A percentile compares a stretch with the other conserved stretches of the same genome.
Conservation (phyloP, 805 yeast species). For the Teunomyces gatunensis region DNA sequence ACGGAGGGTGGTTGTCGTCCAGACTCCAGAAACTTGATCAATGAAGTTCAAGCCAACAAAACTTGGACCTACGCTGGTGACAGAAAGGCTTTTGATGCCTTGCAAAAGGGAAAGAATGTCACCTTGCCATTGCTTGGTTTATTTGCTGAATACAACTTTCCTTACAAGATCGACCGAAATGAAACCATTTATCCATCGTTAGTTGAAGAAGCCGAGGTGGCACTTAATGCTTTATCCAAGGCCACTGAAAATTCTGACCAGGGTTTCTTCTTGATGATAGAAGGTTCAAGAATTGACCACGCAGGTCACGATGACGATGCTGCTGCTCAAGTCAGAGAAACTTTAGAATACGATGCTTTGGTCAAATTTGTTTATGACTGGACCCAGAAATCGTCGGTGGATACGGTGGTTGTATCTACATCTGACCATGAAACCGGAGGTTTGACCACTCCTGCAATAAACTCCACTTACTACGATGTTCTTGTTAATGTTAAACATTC, state of each 20-base stretch:
- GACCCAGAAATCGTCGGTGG: constrained; percentile 64
- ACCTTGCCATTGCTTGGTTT: constrained; percentile 73
- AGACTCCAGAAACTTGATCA: constrained; percentile 67
- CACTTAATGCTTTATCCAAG: constrained; percentile 61
- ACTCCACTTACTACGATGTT: constrained; percentile 81
- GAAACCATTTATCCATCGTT: constrained; percentile 64
- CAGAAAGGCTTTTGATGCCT: constrained; percentile 55
- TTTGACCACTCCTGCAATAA: constrained; percentile 79
- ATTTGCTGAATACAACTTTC: constrained; percentile 74
- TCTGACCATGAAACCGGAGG: constrained; percentile 98
- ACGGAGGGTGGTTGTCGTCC: constrained; percentile 54
- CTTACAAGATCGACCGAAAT: constrained; percentile 79
- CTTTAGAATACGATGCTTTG: constrained; percentile 81
- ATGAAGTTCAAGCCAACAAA: constrained; percentile 58
- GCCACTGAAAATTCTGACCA: constrained; percentile 71
- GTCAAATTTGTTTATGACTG: constrained; percentile 71
- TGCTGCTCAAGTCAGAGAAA: constrained; percentile 90
- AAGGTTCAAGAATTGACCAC: constrained; percentile 93
- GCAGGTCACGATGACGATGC: constrained; percentile 95
- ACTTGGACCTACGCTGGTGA: constrained; percentile 60
- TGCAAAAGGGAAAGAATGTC: constrained; percentile 56
- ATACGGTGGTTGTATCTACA: constrained; percentile 76
- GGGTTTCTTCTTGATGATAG: constrained; percentile 84
- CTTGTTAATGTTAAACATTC: constrained; percentile 69
- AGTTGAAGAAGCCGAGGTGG: constrained; percentile 74